phyloP scores from a whole-genome alignment of 495 filamentous ascomycete genomes.

The Letharia lupina region DNA sequence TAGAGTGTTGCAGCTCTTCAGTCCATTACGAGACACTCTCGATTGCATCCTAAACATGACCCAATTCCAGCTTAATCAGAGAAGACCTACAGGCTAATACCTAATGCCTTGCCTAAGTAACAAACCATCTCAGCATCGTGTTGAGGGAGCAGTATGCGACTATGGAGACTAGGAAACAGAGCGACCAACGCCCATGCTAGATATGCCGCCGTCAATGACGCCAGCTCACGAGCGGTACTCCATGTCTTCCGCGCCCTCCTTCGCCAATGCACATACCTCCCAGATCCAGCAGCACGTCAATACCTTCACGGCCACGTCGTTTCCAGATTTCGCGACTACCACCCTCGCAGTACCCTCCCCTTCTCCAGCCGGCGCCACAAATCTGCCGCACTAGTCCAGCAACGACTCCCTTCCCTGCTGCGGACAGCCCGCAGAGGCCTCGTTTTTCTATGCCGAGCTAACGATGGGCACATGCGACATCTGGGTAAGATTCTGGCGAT shows the following conservation, averaged over 20 bases:
- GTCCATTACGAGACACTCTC: neutral
- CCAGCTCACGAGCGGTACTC: slow-evolving; percentile 36
- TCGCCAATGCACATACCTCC: slow-evolving; percentile 78
- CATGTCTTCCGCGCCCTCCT: slow-evolving; percentile 70
- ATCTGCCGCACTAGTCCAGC: slow-evolving; percentile 1
- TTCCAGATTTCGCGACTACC: slow-evolving; percentile 43
- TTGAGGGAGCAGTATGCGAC: slow-evolving; percentile 15
- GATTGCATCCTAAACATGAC: neutral
- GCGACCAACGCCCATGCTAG: neutral
- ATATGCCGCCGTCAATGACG: slow-evolving; percentile 7
- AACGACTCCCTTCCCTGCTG: slow-evolving; percentile 17
- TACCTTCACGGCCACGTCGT: slow-evolving; percentile 52
- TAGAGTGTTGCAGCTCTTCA: neutral
- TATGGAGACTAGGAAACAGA: slow-evolving; percentile 8
- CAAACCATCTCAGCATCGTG: neutral
- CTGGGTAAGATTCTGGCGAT: slow-evolving; percentile 55
- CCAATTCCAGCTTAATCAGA: too few species aligned
- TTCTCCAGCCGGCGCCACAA: slow-evolving; percentile 5
- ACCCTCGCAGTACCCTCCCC: slow-evolving; percentile 6
- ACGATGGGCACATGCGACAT: slow-evolving; percentile 52
- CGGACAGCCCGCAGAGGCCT: slow-evolving; percentile 32
- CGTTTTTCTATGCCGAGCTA: slow-evolving; percentile 46
- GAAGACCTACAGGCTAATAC: neutral
- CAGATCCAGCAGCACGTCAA: slow-evolving; percentile 56
- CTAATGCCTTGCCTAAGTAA: neutral